Evolutionary conservation across 768 basidiomycete species (phyloP), one percentile per base, ranked within the genome.

Genomic region (Heimioporus sp.): DNA sequence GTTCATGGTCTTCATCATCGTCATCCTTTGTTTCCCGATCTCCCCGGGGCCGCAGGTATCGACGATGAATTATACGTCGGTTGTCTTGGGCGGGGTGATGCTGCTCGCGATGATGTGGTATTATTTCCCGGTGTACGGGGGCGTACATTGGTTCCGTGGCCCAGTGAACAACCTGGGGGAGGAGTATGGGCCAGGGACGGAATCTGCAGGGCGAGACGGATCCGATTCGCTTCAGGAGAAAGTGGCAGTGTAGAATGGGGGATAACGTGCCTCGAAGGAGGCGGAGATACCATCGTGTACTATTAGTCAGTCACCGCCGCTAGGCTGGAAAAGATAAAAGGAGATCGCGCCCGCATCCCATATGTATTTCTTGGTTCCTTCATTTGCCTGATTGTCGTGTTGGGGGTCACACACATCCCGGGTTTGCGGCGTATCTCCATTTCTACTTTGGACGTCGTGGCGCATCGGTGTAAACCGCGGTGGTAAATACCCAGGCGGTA

Each of bases 81-180:
- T 85, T 20, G 85, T 91, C 4, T 70, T 82, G 9, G 81, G 80
- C 0, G 84, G 81, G 2, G 76, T 81, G 4, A 65, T 87, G 50
- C 37, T 74, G 6, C 73, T 89, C 17, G 77, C 82, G 6, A 57
- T 83, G 6, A 52, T 70, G 0, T 89, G 81, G 73, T 90, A 83
- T 65, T 89, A 82, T 71, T 76, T 84, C 64, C 85, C 85, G 0
- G 70, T 72, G n/a, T 86, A 87, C 52, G 87, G 88, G 5, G 87
- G 86, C 10, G 69, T 76, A 11, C 68, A 83, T 59, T 87, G 86
- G 86, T 89, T 88, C 63, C 77, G 65, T 17, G 86, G 86, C 0
- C 86, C 86, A 1, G 67, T 80, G 10, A 56, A 66, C 53, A 72
- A 81, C 56, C 66, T 78, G 68, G 74, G 38, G 41, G 24, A 16